Percentiles rank a stretch among this genome's conserved stretches.
phyloP scores from a whole-genome alignment of 768 basidiomycete genomes.

The Postia placenta region DNA sequence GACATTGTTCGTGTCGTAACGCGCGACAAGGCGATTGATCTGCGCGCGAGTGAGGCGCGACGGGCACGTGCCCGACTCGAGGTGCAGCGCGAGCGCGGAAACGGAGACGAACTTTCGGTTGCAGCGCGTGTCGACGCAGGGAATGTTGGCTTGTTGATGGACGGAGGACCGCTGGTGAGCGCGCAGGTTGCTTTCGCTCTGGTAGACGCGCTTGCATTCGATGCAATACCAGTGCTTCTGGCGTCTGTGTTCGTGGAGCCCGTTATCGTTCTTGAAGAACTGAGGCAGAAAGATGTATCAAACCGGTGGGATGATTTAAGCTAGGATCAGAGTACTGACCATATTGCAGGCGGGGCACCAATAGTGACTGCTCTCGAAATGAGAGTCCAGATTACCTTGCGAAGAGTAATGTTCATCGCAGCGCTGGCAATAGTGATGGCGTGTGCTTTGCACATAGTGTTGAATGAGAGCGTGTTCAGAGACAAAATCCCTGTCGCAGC shows the following conservation, averaged over 20 bases:
- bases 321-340: constrained; percentile 1
- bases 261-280: constrained; percentile 34
- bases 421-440: constrained; percentile 45
- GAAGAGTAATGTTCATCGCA: constrained; percentile 41
- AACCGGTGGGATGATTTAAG: not conserved
- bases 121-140: constrained; percentile 39
- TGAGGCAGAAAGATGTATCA: not conserved
- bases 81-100: constrained; percentile 54
- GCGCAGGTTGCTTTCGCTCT: constrained; percentile 31
- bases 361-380: constrained; percentile 34
- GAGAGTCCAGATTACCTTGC: constrained; percentile 28
- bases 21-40: constrained; percentile 34
- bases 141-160: constrained; percentile 36
- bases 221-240: constrained; percentile 35
- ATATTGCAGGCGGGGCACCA: constrained; percentile 38
- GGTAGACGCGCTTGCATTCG: constrained; percentile 39
- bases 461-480: constrained; percentile 33
- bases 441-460: constrained; percentile 46
- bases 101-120: constrained; percentile 40
- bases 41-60: constrained; percentile 40
- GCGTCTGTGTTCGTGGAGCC: constrained; percentile 26
- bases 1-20: constrained; percentile 38
- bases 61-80: constrained; percentile 53
- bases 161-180: constrained; percentile 49
- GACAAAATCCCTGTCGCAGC: constrained; percentile 42